Base-by-base conservation (phyloP, 2,329 filamentous ascomycete genomes). In the Tolypocladium amazonense region DNA sequence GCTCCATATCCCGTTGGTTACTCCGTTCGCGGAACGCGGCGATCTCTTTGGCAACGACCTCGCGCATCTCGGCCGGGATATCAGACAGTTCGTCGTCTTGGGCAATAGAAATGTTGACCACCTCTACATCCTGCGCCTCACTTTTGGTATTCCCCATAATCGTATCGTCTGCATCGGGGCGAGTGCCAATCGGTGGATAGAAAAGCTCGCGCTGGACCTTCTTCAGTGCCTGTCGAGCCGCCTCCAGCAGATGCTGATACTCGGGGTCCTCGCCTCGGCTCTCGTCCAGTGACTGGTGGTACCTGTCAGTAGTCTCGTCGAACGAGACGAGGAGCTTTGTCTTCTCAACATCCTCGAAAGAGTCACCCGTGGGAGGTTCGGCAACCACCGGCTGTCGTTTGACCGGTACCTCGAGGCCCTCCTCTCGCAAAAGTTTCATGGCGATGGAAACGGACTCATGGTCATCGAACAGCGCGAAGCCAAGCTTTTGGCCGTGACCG, bases 401-500 rank as follows among this genome's bases (percentile, higher is more conserved):
- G 47, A 86, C 79, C 37, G 94, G 94, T 35, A 97, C 86, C 71
- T 93, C 81, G 56, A 97, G 84, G 70, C 91, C 81, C 63, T 97
- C 80, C 67, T 94, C 88, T 70, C 86, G 86, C 67, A 97, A 83
- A 60, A 96, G 84, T 72, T 95, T 91, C 59, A 92, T 86, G 52
- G 93, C 94, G 53, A 88, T 88, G 71, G 88, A 86, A 65, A 99
- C 80, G 65, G 92, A 93, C 73, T 96, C 90, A 30, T 88, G 86
- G 72, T 97, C 92, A 63, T 96, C 93, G 73, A 89, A 99, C 74
- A 97, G 89, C 61, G 93, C 94, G 75, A 99, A 97, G 18, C 93
- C 94, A 78, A 97, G 97, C 63, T 87, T 88, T 74, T 88, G 20
- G 3, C 52, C 87, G 59, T 89, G 85, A 65, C 91, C 87, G n/a